Percentiles rank a stretch among this genome's conserved stretches.
Evolutionary conservation across 1,284 basidiomycete genomes (phyloP).

Genomic region (Austroboletus olivaceoglutinosus): DNA sequence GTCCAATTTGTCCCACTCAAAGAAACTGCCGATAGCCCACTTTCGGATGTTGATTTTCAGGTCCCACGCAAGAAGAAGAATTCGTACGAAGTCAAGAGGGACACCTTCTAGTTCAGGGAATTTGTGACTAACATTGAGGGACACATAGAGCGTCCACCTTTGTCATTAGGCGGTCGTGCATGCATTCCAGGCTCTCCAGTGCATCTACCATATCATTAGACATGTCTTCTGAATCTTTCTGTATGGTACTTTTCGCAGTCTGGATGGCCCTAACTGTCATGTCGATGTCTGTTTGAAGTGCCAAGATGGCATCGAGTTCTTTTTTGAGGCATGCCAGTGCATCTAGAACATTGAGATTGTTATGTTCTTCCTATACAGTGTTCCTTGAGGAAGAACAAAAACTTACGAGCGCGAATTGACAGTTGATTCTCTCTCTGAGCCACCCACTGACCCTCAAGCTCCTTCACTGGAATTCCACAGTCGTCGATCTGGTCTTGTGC

Average conservation of each 20-base stretch:
- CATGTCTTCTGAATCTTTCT: background rate
- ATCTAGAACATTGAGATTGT: background rate
- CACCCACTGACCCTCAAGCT: constrained; percentile 32
- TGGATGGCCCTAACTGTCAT: constrained; percentile 24
- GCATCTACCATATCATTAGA: background rate
- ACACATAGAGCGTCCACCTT: background rate
- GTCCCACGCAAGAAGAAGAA: background rate
- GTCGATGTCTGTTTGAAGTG: background rate
- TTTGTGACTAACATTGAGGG: background rate
- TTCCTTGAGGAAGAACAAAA: too few species aligned
- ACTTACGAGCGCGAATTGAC: background rate
- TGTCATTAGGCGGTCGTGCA: background rate
- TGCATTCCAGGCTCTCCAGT: background rate
- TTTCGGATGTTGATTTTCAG: background rate
- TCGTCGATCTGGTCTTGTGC: constrained; percentile 2
- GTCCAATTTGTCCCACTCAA: background rate
- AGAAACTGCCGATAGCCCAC: background rate
- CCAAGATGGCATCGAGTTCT: background rate
- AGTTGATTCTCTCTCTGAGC: constrained; percentile 4
- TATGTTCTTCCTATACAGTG: too few species aligned
- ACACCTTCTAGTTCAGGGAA: background rate
- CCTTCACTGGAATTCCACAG: constrained; percentile 6
- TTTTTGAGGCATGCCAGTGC: background rate
- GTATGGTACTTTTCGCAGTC: constrained; percentile 5
- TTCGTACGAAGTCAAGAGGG: background rate